These are phyloP conservation scores for Isabelozyma rhagii DNA, from an alignment of 805 yeast species.

Conservation along the genomic window DNA sequence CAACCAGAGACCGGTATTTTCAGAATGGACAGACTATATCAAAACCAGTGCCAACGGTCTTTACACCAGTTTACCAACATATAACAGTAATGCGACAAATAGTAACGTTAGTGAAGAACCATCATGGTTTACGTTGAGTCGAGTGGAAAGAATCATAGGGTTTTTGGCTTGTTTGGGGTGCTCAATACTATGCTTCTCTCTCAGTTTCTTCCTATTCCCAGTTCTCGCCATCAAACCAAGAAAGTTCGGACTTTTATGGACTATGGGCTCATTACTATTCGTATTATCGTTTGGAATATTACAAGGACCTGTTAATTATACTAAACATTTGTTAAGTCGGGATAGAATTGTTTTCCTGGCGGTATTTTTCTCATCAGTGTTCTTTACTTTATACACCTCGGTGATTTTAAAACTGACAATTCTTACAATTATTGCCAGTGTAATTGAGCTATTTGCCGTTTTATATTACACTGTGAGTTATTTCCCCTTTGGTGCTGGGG, in stretches of 20 bases:
- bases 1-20: constrained; percentile 23
- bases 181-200: constrained; percentile 73
- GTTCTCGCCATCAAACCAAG: constrained; percentile 85
- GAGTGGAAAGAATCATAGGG: constrained; percentile 77
- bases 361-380: constrained; percentile 77
- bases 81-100: constrained; percentile 38
- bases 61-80: constrained; percentile 63
- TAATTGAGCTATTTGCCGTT: constrained; percentile 81
- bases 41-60: constrained; percentile 49
- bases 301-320: constrained; percentile 87
- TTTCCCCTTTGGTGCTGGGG: constrained; percentile 92
- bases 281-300: constrained; percentile 85
- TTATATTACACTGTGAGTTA: constrained; percentile 86
- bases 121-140: constrained; percentile 67
- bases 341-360: constrained; percentile 77
- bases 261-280: constrained; percentile 84
- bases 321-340: constrained; percentile 67
- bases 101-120: constrained; percentile 55
- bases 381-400: constrained; percentile 76
- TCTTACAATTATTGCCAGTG: constrained; percentile 70
- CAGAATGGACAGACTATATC: constrained; percentile 44
- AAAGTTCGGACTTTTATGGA: constrained; percentile 88
- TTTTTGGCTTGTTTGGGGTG: constrained; percentile 76
- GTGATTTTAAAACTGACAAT: constrained; percentile 65
- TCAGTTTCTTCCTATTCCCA: constrained; percentile 84